A percentile compares a stretch with the other conserved stretches of the same genome.
Conservation (phyloP, 2,329 filamentous ascomycete genomes). For the Neopestalotiopsis clavispora region DNA sequence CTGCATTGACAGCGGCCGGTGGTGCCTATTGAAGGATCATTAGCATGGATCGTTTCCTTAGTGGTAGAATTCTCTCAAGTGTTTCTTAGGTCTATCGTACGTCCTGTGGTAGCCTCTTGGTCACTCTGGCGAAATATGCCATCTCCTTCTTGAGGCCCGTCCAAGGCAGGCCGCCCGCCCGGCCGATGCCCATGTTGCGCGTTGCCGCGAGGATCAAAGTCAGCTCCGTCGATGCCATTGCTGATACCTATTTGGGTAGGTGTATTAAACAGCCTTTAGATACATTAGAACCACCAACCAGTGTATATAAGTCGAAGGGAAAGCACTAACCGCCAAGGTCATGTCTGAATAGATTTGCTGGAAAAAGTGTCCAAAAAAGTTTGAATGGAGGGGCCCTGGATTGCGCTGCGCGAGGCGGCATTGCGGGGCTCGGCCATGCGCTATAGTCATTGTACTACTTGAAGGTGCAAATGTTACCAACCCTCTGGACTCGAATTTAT, state of each 20-base stretch:
- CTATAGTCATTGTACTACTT: background rate
- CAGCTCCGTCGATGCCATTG: conserved; percentile 58
- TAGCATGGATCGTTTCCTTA: background rate
- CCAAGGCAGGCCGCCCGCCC: conserved; percentile 82
- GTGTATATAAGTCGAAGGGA: background rate
- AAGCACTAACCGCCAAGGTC: too few species aligned
- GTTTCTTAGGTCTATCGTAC: conserved; percentile 30
- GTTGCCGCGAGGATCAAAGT: conserved; percentile 96
- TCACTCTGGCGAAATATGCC: conserved; percentile 92
- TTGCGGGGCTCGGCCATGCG: background rate
- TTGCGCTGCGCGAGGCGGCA: background rate
- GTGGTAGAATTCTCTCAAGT: background rate
- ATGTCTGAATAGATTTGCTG: background rate
- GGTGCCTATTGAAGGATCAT: conserved; percentile 30
- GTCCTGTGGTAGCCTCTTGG: conserved; percentile 64
- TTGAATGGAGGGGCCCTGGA: background rate
- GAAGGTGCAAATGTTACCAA: too few species aligned
- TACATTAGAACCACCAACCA: background rate
- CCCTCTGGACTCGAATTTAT: too few species aligned
- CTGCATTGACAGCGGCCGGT: conserved; percentile 63
- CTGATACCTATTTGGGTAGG: too few species aligned
- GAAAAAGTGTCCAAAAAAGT: background rate
- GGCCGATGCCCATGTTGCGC: conserved; percentile 87
- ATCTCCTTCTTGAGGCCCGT: conserved; percentile 88
- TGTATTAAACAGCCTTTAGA: background rate